Evolutionary conservation across 1,139 yeast genomes (phyloP).

Genomic region (Geotrichum carabidarum): DNA sequence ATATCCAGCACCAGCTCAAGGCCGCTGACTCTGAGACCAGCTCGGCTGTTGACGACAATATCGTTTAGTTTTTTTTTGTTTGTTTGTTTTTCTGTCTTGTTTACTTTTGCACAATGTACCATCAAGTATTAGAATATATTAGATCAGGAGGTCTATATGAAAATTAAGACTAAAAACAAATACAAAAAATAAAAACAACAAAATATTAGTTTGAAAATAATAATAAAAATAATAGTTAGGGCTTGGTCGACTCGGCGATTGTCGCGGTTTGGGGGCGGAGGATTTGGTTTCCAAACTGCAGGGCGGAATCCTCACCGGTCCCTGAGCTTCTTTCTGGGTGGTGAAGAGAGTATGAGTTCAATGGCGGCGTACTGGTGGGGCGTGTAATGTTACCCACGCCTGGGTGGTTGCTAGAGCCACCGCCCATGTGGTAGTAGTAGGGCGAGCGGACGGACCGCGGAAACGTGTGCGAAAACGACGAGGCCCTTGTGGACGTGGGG

Average conservation of each 20-base stretch:
- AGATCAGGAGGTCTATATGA: background rate
- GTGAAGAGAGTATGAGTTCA: constrained; percentile 13
- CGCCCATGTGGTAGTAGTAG: constrained; percentile 3
- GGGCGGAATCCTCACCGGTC: constrained; percentile 2
- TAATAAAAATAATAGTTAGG: background rate
- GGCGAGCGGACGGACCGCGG: constrained; percentile 12
- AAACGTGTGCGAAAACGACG: constrained; percentile 11
- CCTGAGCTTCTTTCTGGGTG: background rate
- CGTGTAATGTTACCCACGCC: constrained; percentile 7
- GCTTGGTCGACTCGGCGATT: constrained; percentile 16
- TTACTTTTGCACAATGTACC: background rate
- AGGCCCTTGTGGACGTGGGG: background rate
- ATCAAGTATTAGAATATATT: constrained; percentile 4
- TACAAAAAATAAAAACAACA: background rate
- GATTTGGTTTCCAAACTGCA: constrained; percentile 14
- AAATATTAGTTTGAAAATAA: too few relatives aligned
- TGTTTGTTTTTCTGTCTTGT: background rate
- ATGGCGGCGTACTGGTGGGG: constrained; percentile 17
- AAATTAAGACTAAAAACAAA: background rate
- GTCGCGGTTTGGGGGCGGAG: constrained; percentile 16
- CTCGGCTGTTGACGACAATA: background rate
- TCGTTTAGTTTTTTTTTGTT: background rate
- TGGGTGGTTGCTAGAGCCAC: background rate
- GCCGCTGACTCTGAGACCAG: constrained; percentile 1
- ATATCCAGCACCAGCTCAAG: constrained; percentile 20